A percentile compares a stretch with the other conserved stretches of the same genome.
Evolutionary conservation across 495 filamentous ascomycete genomes (phyloP).

Genomic region (Geoglossum glabrum): DNA sequence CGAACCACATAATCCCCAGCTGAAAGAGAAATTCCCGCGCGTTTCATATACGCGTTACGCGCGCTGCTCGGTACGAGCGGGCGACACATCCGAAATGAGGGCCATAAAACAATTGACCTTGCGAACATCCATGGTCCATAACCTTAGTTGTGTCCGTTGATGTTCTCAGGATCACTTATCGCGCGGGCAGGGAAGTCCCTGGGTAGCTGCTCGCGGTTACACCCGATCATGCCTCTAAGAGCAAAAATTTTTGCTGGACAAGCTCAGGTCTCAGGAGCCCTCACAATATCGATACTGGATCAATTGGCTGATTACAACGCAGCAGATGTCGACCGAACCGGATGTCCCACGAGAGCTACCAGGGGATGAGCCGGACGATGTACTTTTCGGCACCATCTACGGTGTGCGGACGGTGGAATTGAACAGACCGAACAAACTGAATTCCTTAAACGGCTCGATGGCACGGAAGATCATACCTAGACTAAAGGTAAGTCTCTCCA

Average conservation of each 20-base stretch:
- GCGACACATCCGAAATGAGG: background rate
- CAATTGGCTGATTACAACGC: background rate
- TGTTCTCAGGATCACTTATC: background rate
- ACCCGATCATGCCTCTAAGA: conserved; percentile 3
- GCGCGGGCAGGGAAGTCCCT: conserved; percentile 2
- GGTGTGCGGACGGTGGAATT: conserved; percentile 84
- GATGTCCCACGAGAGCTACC: conserved; percentile 1
- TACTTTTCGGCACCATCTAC: conserved; percentile 71
- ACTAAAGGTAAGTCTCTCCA: conserved; percentile 32
- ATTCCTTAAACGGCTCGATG: conserved; percentile 87
- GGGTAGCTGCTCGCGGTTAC: conserved; percentile 3
- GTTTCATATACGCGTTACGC: background rate
- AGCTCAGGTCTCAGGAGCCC: background rate
- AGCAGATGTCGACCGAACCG: conserved; percentile 1
- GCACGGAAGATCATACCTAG: conserved; percentile 74
- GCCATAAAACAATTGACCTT: background rate
- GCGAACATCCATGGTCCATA: background rate
- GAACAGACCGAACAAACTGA: conserved; percentile 77
- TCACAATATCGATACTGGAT: background rate
- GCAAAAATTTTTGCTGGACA: conserved; percentile 4
- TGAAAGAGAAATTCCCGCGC: background rate
- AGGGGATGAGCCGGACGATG: conserved; percentile 69
- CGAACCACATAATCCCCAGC: background rate
- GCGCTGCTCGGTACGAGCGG: background rate
- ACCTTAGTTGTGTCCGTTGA: conserved; percentile 1